A percentile compares a stretch with the other conserved stretches of the same genome.
Evolutionary conservation across 2,329 filamentous ascomycete genomes (phyloP).

Genomic region (Macrophomina tecta): DNA sequence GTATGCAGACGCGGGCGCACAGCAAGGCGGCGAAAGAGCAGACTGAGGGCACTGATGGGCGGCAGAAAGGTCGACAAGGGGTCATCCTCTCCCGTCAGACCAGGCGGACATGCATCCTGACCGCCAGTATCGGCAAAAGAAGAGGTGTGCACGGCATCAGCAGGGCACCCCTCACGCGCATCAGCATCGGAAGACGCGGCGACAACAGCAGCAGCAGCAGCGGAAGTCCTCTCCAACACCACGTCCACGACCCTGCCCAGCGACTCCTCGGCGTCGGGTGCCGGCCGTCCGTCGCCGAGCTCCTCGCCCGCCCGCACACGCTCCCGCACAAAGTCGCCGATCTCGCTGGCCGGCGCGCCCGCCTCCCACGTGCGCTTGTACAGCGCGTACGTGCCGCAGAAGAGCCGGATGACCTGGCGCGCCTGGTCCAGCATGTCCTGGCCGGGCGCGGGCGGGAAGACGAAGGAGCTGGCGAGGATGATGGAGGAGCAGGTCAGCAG

Average conservation of each 20-base stretch:
- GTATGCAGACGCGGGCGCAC: neutral
- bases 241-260: neutral
- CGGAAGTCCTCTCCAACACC: neutral
- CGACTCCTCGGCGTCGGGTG: conserved; percentile 1
- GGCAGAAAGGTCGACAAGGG: neutral
- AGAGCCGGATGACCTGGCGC: neutral
- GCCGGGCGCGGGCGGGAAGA: conserved; percentile 13
- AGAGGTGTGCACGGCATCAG: too few relatives aligned
- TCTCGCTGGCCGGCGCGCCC: neutral
- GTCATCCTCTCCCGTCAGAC: neutral
- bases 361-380: conserved; percentile 6
- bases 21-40: neutral
- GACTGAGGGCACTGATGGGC: neutral
- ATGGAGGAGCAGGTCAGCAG: conserved; percentile 3
- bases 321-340: neutral
- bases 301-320: conserved; percentile 1
- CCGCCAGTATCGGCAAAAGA: too few relatives aligned
- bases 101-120: neutral
- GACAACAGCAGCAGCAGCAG: neutral
- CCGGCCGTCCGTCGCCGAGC: neutral
- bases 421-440: conserved; percentile 4
- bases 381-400: neutral
- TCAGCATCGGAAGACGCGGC: too few relatives aligned
- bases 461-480: conserved; percentile 4
- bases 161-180: too few relatives aligned